Evolutionary conservation across 176 grass and related monocot genomes (phyloP), one percentile per base, ranked within the genome.

Genomic region (Carex pumila): DNA sequence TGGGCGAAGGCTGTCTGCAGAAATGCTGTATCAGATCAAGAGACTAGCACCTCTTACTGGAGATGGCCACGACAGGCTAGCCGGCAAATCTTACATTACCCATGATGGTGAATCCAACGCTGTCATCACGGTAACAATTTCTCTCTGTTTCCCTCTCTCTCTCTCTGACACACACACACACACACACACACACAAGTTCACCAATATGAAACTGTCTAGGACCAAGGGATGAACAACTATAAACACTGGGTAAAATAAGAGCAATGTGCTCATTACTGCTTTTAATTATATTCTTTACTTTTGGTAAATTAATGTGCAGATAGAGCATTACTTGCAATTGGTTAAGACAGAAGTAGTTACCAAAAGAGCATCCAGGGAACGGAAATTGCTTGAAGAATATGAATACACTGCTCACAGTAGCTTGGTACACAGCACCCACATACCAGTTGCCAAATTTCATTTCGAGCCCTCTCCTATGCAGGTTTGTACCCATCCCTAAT

Each of bases 241-340:
- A 76, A 76, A 30, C 22, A 25, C 7, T 5, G 3, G 12, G 7
- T 4, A 3, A 43, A 43, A 52, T 14, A 3, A 45, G 17, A 7
- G 36, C 17, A 43, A 41, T 55, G 12, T 55, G 21, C 52, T 34
- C 19, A 25, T 77, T 76, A 9, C 3, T 29, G 12, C 14, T 25
- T 57, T 78, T 57, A 56, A 57, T 36, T 9, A 31, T 57, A 57
- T 57, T 63, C 36, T 66, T 60, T 79, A 13, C 73, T 90, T 84
- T 68, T 45, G 52, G 30, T 82, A 22, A 62, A 62, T 79, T 14
- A 85, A 87, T 91, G 19, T 89, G 25, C 89, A 99, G 97, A 99
- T 99, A 87, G 97, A 99, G 81, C 97, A 99, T 85, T 99, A 99
- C 79, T 86, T 99, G n/a, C 97, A 99, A 92, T 74, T 99, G 17